phyloP scores from a whole-genome alignment of 352 stramenopile genomes.

The Phytophthora sojae region DNA sequence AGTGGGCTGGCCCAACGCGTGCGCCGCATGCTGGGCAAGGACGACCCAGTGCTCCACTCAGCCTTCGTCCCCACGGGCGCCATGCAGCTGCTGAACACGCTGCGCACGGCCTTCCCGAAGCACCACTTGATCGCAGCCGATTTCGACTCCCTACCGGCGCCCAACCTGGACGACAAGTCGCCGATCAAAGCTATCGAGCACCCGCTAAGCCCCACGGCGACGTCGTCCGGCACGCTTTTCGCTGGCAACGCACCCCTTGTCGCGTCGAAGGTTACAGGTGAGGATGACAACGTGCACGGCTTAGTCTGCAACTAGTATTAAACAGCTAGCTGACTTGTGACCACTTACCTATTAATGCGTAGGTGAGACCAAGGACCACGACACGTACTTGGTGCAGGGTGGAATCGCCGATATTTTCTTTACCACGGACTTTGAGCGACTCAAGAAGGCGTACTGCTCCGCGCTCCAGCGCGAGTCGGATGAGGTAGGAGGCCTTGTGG shows the following conservation, averaged over 20 bases:
- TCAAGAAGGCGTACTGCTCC: slow-evolving; percentile 86
- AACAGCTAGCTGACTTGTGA: slow-evolving; percentile 1
- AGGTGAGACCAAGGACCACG: slow-evolving; percentile 84
- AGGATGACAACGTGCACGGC: not conserved
- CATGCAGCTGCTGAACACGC: slow-evolving; percentile 88
- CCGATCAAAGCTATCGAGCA: slow-evolving; percentile 66
- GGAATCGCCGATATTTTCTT: slow-evolving; percentile 94
- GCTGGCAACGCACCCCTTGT: slow-evolving; percentile 90
- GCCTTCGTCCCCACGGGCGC: slow-evolving; percentile 91
- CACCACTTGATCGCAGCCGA: slow-evolving; percentile 91
- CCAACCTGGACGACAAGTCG: slow-evolving; percentile 62
- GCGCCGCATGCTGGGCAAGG: slow-evolving; percentile 58
- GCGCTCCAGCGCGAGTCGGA: slow-evolving; percentile 60
- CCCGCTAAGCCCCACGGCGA: slow-evolving; percentile 70
- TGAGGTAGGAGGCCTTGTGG: slow-evolving; percentile 38
- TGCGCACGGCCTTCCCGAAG: slow-evolving; percentile 78
- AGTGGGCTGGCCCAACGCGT: slow-evolving; percentile 57
- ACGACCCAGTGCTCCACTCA: slow-evolving; percentile 58
- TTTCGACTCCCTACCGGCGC: slow-evolving; percentile 87
- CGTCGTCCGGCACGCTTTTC: slow-evolving; percentile 69
- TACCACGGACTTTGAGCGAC: slow-evolving; percentile 83
- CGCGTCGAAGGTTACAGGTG: slow-evolving; percentile 81
- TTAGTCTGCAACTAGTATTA: not conserved
- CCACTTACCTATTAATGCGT: not conserved
- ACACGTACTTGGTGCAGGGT: slow-evolving; percentile 88